These are phyloP conservation scores for Linnemannia zychae DNA, from an alignment of 192 early-diverging fungal genomes.

Conservation along the genomic window DNA sequence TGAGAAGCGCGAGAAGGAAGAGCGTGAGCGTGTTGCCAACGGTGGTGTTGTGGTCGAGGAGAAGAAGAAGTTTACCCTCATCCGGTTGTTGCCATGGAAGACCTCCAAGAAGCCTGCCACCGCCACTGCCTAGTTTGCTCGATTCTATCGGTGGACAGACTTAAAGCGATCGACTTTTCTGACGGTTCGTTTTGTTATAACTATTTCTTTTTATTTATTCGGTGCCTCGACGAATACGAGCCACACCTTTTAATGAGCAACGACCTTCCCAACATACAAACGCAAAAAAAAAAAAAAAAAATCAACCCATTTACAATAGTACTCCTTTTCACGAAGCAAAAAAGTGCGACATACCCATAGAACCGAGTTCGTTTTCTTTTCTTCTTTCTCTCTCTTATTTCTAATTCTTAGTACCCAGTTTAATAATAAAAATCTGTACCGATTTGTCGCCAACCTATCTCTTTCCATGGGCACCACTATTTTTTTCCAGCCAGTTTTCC, in stretches of 20 bases:
- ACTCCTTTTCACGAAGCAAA: neutral
- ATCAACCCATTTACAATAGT: neutral
- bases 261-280: neutral
- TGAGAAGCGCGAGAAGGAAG: conserved; percentile 44
- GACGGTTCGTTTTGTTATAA: conserved; percentile 13
- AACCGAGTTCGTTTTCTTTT: neutral
- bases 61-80: conserved; percentile 54
- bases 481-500: too few relatives aligned
- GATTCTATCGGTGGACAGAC: neutral
- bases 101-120: conserved; percentile 24
- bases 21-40: conserved; percentile 28
- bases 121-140: neutral
- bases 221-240: neutral
- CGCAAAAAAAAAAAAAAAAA: neutral
- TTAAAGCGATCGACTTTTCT: neutral
- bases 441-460: too few relatives aligned
- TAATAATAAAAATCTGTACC: neutral
- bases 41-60: conserved; percentile 26
- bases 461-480: too few relatives aligned
- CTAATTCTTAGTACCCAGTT: neutral
- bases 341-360: conserved; percentile 5
- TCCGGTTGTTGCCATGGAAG: conserved; percentile 52
- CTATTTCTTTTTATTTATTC: neutral
- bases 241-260: neutral
- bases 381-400: neutral